Evolutionary conservation across 208 protist species (phyloP), one percentile per base, ranked within the genome.

Genomic region (Acanthamoeba divionensis): DNA sequence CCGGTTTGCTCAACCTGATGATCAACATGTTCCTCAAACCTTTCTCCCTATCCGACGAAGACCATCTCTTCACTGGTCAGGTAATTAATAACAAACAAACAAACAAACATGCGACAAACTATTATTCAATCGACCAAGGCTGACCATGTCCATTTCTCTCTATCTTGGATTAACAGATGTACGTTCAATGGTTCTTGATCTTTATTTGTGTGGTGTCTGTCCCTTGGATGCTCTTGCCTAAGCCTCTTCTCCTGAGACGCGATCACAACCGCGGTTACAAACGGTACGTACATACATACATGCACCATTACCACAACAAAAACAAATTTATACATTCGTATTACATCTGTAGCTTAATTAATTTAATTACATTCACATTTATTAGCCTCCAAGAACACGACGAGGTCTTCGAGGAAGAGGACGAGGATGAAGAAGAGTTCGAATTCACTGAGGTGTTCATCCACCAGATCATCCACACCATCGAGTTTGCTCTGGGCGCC

Each of bases 401-500:
- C n/a, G n/a, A n/a, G n/a, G n/a, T n/a, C n/a, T n/a, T n/a, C n/a
- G n/a, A n/a, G n/a, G n/a, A n/a, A 60, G 77, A 62, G 75, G 55
- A 85, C 50, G 67, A 44, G 52, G 69, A 94, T 26, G 93, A 88
- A 44, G 92, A 93, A 29, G 79, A 94, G 66, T 98, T 98, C 92
- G 96, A 97, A 54, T 96, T 99, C 65, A 93, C 95, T 75, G 98
- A 99, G 90, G 91, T 99, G 4, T 92, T 99, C 45, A 97, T 99
- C 90, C 95, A 99, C 88, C 97, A 99, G 93, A 91, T 98, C 38
- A 99, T 99, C 92, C 98, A 99, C 94, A 99, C 98, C 38, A 99
- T 99, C 89, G 99, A 99, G 94, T 99, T 99, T 90, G 96, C 99
- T 45, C 96, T 99, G 0, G 98, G 98, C 29, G 97, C 95, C 90